These are phyloP conservation scores for Bipolaris gigantea DNA, from an alignment of 2,329 filamentous ascomycete genomes.

Conservation along the genomic window DNA sequence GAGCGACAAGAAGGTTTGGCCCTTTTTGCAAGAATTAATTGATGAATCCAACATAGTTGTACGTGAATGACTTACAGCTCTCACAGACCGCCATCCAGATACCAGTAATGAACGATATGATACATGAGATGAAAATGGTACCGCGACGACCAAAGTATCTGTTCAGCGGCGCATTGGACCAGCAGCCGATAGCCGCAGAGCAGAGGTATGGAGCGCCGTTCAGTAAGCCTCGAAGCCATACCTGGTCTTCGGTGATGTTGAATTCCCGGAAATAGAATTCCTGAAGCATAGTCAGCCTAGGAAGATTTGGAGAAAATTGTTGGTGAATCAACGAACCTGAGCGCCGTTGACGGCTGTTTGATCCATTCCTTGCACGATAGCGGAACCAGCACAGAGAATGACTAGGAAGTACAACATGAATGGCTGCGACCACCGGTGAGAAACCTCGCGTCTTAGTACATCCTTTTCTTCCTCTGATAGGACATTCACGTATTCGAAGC, in stretches of 20 bases:
- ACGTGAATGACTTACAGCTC: constrained; percentile 16
- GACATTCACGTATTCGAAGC: constrained; percentile 53
- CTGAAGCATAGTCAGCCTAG: constrained; percentile 9
- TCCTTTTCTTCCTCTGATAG: constrained; percentile 59
- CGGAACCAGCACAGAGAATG: constrained; percentile 66
- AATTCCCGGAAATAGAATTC: constrained; percentile 38
- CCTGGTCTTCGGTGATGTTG: constrained; percentile 24
- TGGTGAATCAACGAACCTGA: constrained; percentile 17
- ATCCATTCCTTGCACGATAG: constrained; percentile 65
- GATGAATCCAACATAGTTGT: not conserved
- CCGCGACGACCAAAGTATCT: constrained; percentile 36
- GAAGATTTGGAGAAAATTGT: not conserved
- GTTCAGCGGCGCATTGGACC: constrained; percentile 40
- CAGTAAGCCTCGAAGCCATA: constrained; percentile 35
- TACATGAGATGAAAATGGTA: constrained; percentile 39
- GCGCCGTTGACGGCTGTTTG: constrained; percentile 42
- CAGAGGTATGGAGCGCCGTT: constrained; percentile 36
- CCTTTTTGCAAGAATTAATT: not conserved
- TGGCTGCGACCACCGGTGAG: constrained; percentile 71
- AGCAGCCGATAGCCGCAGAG: constrained; percentile 47
- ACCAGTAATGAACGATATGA: constrained; percentile 39
- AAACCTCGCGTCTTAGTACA: constrained; percentile 62
- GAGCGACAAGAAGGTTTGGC: constrained; percentile 37
- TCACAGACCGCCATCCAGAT: constrained; percentile 39
- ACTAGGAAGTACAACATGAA: constrained; percentile 67